Conservation (phyloP, 768 basidiomycete genomes). For the Tylopilus felleus region DNA sequence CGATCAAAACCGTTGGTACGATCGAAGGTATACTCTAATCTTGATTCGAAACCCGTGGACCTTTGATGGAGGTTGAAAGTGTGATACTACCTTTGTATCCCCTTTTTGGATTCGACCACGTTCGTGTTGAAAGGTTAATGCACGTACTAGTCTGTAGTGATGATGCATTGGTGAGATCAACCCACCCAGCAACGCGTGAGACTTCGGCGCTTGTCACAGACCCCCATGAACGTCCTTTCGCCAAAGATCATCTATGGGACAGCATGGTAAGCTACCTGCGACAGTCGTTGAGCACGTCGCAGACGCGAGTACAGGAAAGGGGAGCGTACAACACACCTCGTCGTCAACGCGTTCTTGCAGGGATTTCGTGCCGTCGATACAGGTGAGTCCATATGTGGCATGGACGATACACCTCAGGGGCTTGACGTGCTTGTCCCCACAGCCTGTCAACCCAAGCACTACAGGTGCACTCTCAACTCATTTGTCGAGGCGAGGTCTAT, state of each 20-base stretch:
- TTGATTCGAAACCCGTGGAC: no score
- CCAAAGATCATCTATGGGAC: constrained; percentile 58
- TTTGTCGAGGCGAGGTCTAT: neutral
- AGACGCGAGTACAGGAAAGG: constrained; percentile 58
- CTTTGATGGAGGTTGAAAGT: no score
- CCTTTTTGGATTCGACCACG: neutral
- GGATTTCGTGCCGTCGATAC: constrained; percentile 85
- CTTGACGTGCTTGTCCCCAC: constrained; percentile 3
- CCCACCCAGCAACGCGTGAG: constrained; percentile 11
- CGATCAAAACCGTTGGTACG: no score
- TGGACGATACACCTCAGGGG: constrained; percentile 9
- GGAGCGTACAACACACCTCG: constrained; percentile 62
- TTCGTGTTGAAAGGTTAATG: no score
- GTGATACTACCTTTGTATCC: neutral
- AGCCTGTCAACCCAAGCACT: constrained; percentile 75
- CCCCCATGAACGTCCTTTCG: constrained; percentile 31
- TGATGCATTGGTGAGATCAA: neutral
- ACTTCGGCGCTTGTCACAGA: constrained; percentile 6
- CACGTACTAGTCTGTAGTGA: neutral
- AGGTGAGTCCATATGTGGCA: constrained; percentile 41
- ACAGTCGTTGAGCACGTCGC: neutral
- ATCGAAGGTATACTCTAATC: no score
- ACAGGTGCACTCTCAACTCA: constrained; percentile 42
- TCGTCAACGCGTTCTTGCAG: constrained; percentile 65
- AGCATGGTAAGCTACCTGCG: constrained; percentile 44